Percentiles rank a stretch among this genome's conserved stretches.
Conservation (phyloP, 2,329 filamentous ascomycete genomes). For the Pseudocercospora cruenta region DNA sequence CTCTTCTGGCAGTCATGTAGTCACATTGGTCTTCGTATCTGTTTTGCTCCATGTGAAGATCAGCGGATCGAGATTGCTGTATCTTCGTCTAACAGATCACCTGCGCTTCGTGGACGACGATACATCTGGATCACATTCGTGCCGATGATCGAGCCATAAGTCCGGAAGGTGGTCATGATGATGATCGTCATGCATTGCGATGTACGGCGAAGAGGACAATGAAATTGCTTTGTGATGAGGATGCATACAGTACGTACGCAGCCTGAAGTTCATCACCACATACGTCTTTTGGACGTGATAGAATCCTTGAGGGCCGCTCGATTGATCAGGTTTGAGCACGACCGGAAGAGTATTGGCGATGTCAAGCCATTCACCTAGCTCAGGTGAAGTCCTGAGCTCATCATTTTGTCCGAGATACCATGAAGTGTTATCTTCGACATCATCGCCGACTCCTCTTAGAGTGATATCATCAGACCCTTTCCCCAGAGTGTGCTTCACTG, state of each 20-base stretch:
- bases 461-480: neutral
- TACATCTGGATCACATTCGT: neutral
- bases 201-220: neutral
- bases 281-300: neutral
- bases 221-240: neutral
- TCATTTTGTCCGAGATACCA: neutral
- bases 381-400: neutral
- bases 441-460: no score
- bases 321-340: neutral
- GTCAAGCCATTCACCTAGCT: neutral
- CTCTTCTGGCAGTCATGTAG: neutral
- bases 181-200: neutral
- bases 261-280: neutral
- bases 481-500: neutral
- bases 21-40: neutral
- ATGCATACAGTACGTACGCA: neutral
- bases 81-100: neutral
- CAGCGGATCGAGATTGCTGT: neutral
- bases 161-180: neutral
- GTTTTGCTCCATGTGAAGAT: neutral
- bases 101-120: neutral
- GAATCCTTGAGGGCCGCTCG: neutral
- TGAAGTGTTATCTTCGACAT: neutral
- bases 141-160: neutral
- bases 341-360: neutral